Conservation (phyloP, 805 yeast species). For the Pichia sporocuriosa region DNA sequence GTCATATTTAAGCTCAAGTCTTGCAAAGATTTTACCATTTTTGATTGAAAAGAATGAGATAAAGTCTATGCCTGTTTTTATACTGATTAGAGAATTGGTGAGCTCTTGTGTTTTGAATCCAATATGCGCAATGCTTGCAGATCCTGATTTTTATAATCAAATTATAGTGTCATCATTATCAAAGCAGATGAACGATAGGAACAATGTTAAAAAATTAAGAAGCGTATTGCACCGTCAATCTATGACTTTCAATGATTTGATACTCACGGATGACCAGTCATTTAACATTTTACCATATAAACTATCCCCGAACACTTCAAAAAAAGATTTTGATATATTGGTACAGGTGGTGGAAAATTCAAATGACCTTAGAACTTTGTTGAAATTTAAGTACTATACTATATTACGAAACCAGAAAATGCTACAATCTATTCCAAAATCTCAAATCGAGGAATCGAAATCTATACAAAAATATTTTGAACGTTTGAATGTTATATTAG, state of each 20-base stretch:
- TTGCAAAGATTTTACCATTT: slow-evolving; percentile 40
- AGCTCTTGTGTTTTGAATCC: slow-evolving; percentile 53
- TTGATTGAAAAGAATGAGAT: slow-evolving; percentile 43
- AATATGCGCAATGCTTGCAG: slow-evolving; percentile 43
- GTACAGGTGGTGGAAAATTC: slow-evolving; percentile 27
- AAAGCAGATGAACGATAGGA: slow-evolving; percentile 60
- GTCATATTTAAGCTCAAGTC: slow-evolving; percentile 39
- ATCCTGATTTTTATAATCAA: slow-evolving; percentile 74
- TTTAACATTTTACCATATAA: slow-evolving; percentile 1
- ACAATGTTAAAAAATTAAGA: slow-evolving; percentile 66
- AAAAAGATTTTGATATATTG: slow-evolving; percentile 26
- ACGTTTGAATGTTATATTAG: slow-evolving; percentile 1
- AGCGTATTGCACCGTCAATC: slow-evolving; percentile 65
- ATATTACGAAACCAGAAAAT: slow-evolving; percentile 34
- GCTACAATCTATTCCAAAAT: background rate
- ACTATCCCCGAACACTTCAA: slow-evolving; percentile 26
- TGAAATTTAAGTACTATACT: slow-evolving; percentile 41
- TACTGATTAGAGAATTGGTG: slow-evolving; percentile 57
- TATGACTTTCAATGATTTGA: slow-evolving; percentile 8
- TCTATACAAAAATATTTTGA: slow-evolving; percentile 8
- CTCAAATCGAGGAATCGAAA: slow-evolving; percentile 10
- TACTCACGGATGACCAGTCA: background rate
- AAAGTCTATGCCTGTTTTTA: slow-evolving; percentile 39
- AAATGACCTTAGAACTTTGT: slow-evolving; percentile 36
- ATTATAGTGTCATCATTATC: slow-evolving; percentile 53